phyloP scores from a whole-genome alignment of 78 protist species.

The Dictyostelium brefeldianum region DNA sequence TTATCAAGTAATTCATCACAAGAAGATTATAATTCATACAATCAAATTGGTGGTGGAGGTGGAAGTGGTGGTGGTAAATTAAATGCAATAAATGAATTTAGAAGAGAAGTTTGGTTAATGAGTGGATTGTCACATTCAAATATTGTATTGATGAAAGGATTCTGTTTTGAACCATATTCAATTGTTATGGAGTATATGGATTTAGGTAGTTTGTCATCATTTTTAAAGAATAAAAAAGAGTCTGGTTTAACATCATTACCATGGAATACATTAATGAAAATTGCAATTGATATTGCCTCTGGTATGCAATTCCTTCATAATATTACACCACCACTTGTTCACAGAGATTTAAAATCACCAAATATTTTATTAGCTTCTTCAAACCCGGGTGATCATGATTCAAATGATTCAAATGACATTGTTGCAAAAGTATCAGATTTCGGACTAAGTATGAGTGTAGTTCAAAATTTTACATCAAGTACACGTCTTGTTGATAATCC shows the following conservation, averaged over 20 bases:
- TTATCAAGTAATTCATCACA: slow-evolving; percentile 31
- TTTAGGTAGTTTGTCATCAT: slow-evolving; percentile 51
- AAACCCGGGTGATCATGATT: too few relatives aligned
- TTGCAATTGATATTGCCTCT: slow-evolving; percentile 78
- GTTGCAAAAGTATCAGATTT: slow-evolving; percentile 79
- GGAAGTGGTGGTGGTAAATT: neutral
- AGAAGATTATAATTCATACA: slow-evolving; percentile 21
- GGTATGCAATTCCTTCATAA: slow-evolving; percentile 80
- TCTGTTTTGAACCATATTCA: slow-evolving; percentile 68
- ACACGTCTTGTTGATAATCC: slow-evolving; percentile 76
- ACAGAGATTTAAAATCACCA: slow-evolving; percentile 84
- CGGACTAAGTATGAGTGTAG: slow-evolving; percentile 55
- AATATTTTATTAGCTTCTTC: slow-evolving; percentile 63
- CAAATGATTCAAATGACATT: slow-evolving; percentile 12
- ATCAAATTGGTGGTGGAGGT: neutral
- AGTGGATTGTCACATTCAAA: slow-evolving; percentile 70
- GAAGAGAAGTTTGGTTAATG: slow-evolving; percentile 86
- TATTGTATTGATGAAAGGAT: slow-evolving; percentile 78
- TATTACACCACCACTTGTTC: slow-evolving; percentile 83
- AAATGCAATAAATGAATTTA: slow-evolving; percentile 65
- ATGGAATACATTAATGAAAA: slow-evolving; percentile 47
- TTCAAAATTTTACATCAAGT: slow-evolving; percentile 56
- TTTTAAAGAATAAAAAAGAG: slow-evolving; percentile 33
- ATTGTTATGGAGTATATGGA: slow-evolving; percentile 83
- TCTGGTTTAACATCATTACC: neutral